Evolutionary conservation across 2,329 filamentous ascomycete genomes (phyloP).

Genomic region (Chaetoscypha palmicola): DNA sequence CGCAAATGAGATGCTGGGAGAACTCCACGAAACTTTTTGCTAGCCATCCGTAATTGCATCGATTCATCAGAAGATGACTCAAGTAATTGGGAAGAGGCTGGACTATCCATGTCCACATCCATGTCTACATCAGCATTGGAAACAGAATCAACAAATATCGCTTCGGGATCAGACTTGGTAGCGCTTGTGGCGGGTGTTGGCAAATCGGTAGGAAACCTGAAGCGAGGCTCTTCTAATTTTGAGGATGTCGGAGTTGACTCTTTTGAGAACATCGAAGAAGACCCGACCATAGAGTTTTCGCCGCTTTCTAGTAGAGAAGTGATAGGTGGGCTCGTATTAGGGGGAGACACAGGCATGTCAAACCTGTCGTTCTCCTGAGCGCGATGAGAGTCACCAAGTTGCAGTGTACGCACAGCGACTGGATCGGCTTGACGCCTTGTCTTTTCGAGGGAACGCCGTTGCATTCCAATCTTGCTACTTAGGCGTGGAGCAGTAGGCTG

Average conservation of each 20-base stretch:
- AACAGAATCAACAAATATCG: conserved; percentile 16
- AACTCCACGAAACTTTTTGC: conserved; percentile 46
- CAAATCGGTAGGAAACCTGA: conserved; percentile 11
- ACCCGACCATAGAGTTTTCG: too few species aligned
- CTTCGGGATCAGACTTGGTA: conserved; percentile 12
- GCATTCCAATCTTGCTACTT: conserved; percentile 8
- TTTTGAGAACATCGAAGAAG: conserved; percentile 17
- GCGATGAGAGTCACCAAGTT: background rate
- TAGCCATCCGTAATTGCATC: conserved; percentile 22
- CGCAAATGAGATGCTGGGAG: conserved; percentile 62
- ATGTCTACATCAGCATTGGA: too few species aligned
- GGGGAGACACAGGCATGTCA: conserved; percentile 36
- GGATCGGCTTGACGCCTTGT: conserved; percentile 25
- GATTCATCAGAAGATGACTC: conserved; percentile 27
- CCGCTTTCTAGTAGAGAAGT: too few species aligned
- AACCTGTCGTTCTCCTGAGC: conserved; percentile 24
- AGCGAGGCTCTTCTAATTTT: conserved; percentile 7
- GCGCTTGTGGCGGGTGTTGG: conserved; percentile 29
- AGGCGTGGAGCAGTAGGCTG: background rate
- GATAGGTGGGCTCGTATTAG: conserved; percentile 35
- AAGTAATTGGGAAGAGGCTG: conserved; percentile 1
- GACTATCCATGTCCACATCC: conserved; percentile 19
- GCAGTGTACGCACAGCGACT: conserved; percentile 19
- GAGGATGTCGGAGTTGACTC: conserved; percentile 13
- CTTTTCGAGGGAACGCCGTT: conserved; percentile 21